Percentiles rank a stretch among this genome's conserved stretches.
Conservation (phyloP, 306 rosid genomes). For the Purshia tridentata region DNA sequence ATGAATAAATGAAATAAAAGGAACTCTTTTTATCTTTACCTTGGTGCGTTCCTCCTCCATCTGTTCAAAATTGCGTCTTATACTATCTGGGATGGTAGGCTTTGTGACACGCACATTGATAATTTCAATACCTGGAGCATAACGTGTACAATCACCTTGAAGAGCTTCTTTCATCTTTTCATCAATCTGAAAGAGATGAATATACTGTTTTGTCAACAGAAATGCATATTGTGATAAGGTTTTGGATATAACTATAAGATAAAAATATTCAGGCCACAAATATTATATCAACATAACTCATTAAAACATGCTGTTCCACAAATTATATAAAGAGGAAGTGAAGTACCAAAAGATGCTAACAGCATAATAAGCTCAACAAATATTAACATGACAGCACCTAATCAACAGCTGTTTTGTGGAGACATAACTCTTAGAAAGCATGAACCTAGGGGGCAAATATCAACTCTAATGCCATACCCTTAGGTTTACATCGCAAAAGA, state of each 20-base stretch:
- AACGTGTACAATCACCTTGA: constrained; percentile 85
- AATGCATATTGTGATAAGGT: neutral
- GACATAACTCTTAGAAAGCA: neutral
- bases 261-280: constrained; percentile 3
- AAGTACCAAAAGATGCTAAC: neutral
- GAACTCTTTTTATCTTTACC: constrained; percentile 41
- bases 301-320: neutral
- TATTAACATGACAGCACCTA: neutral
- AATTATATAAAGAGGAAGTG: neutral
- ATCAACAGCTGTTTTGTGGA: neutral
- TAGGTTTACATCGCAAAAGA: constrained; percentile 12
- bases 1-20: neutral
- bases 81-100: constrained; percentile 76
- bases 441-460: neutral
- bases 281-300: constrained; percentile 3
- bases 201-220: constrained; percentile 7
- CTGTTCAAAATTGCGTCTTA: constrained; percentile 72
- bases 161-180: constrained; percentile 96
- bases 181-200: constrained; percentile 62
- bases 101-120: constrained; percentile 85
- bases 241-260: constrained; percentile 3
- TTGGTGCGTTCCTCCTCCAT: constrained; percentile 98
- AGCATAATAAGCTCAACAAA: neutral
- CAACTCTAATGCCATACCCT: neutral
- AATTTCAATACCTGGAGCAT: constrained; percentile 94